Evolutionary conservation across 768 basidiomycete species (phyloP).

Genomic region (Auricularia sp.): DNA sequence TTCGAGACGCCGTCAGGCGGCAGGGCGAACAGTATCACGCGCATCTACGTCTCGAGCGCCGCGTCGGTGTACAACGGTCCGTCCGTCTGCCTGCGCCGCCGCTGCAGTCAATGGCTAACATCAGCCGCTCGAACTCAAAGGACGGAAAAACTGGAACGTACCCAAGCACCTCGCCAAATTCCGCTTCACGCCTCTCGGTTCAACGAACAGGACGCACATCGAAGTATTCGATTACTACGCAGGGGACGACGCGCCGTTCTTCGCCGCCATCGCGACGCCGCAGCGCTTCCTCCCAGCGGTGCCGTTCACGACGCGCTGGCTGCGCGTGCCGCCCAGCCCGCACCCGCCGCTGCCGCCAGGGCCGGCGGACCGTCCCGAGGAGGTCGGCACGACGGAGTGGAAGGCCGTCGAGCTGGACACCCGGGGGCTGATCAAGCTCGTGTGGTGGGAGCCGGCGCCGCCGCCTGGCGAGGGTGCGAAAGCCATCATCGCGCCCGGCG

Average conservation of each 20-base stretch:
- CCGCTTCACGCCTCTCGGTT: conserved; percentile 2
- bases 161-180: conserved; percentile 10
- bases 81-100: not conserved
- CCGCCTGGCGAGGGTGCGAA: too few relatives aligned
- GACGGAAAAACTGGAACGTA: conserved; percentile 10
- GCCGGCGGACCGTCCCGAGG: not conserved
- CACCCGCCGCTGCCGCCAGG: not conserved
- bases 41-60: conserved; percentile 10
- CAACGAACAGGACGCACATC: not conserved
- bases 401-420: not conserved
- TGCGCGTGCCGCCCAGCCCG: not conserved
- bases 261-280: conserved; percentile 4
- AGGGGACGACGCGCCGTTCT: conserved; percentile 3
- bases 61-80: conserved; percentile 9
- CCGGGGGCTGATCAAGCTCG: not conserved
- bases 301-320: conserved; percentile 2
- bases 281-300: conserved; percentile 1
- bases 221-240: not conserved
- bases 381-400: not conserved
- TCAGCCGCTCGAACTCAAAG: not conserved
- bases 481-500: too few relatives aligned
- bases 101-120: not conserved
- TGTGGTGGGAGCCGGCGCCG: not conserved
- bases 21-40: not conserved
- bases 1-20: conserved; percentile 8